phyloP scores from a whole-genome alignment of 1,139 yeast genomes.

The Yamadazyma epiphylla region DNA sequence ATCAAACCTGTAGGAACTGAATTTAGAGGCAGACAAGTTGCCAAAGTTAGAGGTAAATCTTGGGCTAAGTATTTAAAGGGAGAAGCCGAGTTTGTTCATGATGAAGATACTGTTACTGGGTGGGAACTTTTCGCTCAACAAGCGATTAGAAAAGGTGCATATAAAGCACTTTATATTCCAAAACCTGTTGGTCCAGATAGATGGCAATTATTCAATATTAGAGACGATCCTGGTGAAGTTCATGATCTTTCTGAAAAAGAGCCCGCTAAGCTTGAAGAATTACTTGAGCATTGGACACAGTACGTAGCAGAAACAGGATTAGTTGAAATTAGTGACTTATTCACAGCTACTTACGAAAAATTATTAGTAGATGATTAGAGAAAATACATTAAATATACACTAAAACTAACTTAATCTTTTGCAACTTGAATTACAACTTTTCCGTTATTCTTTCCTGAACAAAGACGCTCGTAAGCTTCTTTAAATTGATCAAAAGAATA shows the following conservation, averaged over 20 bases:
- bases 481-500: slow-evolving; percentile 45
- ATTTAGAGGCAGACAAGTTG: slow-evolving; percentile 37
- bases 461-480: slow-evolving; percentile 46
- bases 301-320: slow-evolving; percentile 56
- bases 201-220: slow-evolving; percentile 49
- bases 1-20: slow-evolving; percentile 38
- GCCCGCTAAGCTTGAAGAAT: slow-evolving; percentile 31
- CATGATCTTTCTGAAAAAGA: slow-evolving; percentile 31
- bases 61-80: slow-evolving; percentile 31
- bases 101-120: slow-evolving; percentile 48
- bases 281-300: slow-evolving; percentile 46
- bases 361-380: too few species aligned
- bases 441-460: slow-evolving; percentile 52
- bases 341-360: slow-evolving; percentile 3
- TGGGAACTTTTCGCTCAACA: slow-evolving; percentile 59
- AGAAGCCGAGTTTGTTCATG: slow-evolving; percentile 28
- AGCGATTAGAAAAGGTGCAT: slow-evolving; percentile 49
- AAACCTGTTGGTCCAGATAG: slow-evolving; percentile 45
- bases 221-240: slow-evolving; percentile 46
- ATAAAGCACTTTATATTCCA: slow-evolving; percentile 47
- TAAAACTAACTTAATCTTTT: not conserved
- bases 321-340: slow-evolving; percentile 24
- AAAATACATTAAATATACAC: not conserved
- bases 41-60: slow-evolving; percentile 37
- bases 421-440: slow-evolving; percentile 45